phyloP scores from a whole-genome alignment of 495 filamentous ascomycete genomes.

The Penicillium alfredii region DNA sequence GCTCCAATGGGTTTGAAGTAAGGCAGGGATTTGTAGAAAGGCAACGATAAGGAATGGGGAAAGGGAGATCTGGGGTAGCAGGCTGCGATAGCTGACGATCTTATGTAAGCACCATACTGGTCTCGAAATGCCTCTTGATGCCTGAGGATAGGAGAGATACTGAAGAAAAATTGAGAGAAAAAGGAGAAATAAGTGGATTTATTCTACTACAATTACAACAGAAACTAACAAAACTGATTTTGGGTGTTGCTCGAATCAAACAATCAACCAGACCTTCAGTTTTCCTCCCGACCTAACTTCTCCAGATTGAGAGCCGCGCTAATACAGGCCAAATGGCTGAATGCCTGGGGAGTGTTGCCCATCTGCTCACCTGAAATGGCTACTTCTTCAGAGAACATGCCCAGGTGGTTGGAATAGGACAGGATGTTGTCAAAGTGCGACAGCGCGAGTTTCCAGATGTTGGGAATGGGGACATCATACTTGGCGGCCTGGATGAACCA shows the following conservation, averaged over 20 bases:
- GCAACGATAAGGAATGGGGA: background rate
- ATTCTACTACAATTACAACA: background rate
- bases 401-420: constrained; percentile 63
- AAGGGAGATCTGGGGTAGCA: constrained; percentile 11
- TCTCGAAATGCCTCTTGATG: too few species aligned
- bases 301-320: constrained; percentile 70
- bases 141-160: too few species aligned
- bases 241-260: background rate
- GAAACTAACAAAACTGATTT: background rate
- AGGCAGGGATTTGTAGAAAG: too few species aligned
- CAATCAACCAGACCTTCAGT: background rate
- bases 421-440: constrained; percentile 70
- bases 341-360: constrained; percentile 70
- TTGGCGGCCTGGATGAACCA: constrained; percentile 24
- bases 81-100: too few species aligned
- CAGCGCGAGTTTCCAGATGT: constrained; percentile 56
- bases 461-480: constrained; percentile 55
- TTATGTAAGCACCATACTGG: too few species aligned
- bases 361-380: constrained; percentile 63
- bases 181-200: too few species aligned
- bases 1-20: too few species aligned
- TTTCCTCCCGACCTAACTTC: constrained; percentile 11
- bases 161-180: too few species aligned
- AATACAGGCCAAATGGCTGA: constrained; percentile 65
- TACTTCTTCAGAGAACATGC: constrained; percentile 74